Evolutionary conservation across 2,329 filamentous ascomycete species (phyloP), one percentile per base, ranked within the genome.

Genomic region (Alternaria sp.): DNA sequence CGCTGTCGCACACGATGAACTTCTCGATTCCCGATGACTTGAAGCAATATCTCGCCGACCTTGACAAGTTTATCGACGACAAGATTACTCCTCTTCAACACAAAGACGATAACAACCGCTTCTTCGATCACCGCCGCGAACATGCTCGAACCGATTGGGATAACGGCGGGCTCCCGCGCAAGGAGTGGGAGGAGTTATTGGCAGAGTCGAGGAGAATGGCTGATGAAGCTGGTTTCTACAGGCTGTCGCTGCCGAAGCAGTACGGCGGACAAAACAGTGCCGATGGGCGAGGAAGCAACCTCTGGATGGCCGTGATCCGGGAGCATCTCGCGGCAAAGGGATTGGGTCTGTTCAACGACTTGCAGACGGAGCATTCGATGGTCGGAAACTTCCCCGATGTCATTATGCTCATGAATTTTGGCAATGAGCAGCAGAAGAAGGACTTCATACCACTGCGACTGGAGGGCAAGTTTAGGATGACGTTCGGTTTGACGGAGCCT

Each of bases 61-160:
- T 89, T 12, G 86, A 88, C 74, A 69, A 70, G n/a, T 88, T 88
- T 76, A 88, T 89, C 65, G 78, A 82, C 3, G 69, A 74, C 14
- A 81, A 82, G 49, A 88, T 88, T 65, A 75, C 78, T 0, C 86
- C 86, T 1, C 77, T 88, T 1, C 85, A 89, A 72, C 75, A 83
- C 62, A 75, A 78, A 24, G 75, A 86, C 68, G 85, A 88, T 72
- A 89, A 89, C 70, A 80, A 86, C 55, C 84, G 86, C 59, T 89
- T 89, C 82, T 89, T 89, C 76, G 87, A 89, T 73, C 85, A 89
- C 74, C 83, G 87, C 18, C 85, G 87, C 63, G 87, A 89, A 67
- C 82, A 88, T 68, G 79, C 85, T 7, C 84, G 87, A 34, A 89
- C 87, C 2, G 82, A 89, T 69, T 89, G 86, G 86, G 82, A 85